Base-by-base conservation (phyloP, 176 grass and related monocot species). In the Areca catechu region DNA sequence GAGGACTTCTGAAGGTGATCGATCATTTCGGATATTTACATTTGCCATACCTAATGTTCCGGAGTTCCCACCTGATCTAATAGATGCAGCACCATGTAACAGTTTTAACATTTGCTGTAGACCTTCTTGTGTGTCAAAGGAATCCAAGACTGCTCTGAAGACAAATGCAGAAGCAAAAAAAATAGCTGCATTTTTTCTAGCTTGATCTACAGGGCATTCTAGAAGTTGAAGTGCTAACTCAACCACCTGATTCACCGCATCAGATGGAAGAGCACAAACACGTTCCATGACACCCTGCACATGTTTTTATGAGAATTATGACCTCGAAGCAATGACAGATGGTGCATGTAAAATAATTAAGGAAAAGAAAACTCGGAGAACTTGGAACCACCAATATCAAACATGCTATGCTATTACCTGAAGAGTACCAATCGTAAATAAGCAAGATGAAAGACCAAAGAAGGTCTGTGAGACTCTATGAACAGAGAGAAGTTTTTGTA, bases 81-180 rank as follows among this genome's bases (percentile, higher is more conserved):
- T 76, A 50, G 93, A 82, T 6, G 93, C 78, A 54, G 87, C 85
- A 34, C 65, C 74, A 75, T 77, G 76, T 58, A 98, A 73, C 71
- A 98, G 86, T 71, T 80, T 71, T 18, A 98, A 71, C 74, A 98
- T 69, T 56, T 92, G 92, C 49, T 91, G 87, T 70, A 98, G 77
- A 21, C 93, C 93, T 64, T 83, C 78, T 51, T 79, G 76, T 63
- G 81, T 67, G 62, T 98, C 93, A 77, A 98, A 92, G 43, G 82
- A 82, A 70, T 98, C 93, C 57, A 98, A 67, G 58, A 98, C 77
- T 77, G 93, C 83, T 79, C 89, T 89, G 68, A 98, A 98, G 60
- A 98, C 87, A 79, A 98, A 98, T 48, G 87, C 87, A 65, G 93
- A 84, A 65, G 87, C 80, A 10, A 92, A 98, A 63, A 98, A 98